phyloP scores from a whole-genome alignment of 2,329 filamentous ascomycete species.

The Talaromyces funiculosus region DNA sequence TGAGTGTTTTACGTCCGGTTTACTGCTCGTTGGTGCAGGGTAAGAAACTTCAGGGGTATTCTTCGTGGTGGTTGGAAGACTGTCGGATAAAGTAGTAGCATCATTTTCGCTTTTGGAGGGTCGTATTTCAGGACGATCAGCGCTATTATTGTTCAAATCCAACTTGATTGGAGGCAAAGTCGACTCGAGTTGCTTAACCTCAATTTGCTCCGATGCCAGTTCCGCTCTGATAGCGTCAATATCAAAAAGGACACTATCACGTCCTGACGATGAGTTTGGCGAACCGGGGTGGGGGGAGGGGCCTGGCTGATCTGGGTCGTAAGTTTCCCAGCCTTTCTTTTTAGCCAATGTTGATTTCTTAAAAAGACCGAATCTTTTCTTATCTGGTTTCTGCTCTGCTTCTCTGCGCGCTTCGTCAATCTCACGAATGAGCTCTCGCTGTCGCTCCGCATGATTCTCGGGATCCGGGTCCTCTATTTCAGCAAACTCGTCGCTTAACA shows the following conservation, averaged over 20 bases:
- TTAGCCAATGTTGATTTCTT: constrained; percentile 66
- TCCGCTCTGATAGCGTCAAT: constrained; percentile 89
- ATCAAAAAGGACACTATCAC: constrained; percentile 71
- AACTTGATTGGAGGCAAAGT: constrained; percentile 89
- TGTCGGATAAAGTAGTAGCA: constrained; percentile 13
- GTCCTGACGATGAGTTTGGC: constrained; percentile 22
- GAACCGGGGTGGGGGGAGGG: constrained; percentile 25
- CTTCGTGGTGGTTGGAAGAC: constrained; percentile 18
- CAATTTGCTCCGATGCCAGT: constrained; percentile 64
- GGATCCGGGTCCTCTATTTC: constrained; percentile 98
- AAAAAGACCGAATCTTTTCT: constrained; percentile 70
- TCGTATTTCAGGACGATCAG: constrained; percentile 26
- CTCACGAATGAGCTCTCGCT: constrained; percentile 90
- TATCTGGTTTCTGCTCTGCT: constrained; percentile 72
- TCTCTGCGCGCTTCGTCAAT: constrained; percentile 90
- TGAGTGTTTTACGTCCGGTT: neutral
- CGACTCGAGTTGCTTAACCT: constrained; percentile 76
- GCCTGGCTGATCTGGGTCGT: constrained; percentile 58
- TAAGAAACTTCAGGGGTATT: neutral
- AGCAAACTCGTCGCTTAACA: constrained; percentile 87
- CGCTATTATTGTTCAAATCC: constrained; percentile 41
- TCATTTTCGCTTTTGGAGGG: constrained; percentile 40
- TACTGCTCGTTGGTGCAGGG: neutral
- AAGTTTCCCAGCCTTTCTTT: constrained; percentile 91
- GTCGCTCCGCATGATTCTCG: constrained; percentile 79